These are phyloP conservation scores for Leishmania martiniquensis DNA, from an alignment of 208 protist species.

Conservation along the genomic window DNA sequence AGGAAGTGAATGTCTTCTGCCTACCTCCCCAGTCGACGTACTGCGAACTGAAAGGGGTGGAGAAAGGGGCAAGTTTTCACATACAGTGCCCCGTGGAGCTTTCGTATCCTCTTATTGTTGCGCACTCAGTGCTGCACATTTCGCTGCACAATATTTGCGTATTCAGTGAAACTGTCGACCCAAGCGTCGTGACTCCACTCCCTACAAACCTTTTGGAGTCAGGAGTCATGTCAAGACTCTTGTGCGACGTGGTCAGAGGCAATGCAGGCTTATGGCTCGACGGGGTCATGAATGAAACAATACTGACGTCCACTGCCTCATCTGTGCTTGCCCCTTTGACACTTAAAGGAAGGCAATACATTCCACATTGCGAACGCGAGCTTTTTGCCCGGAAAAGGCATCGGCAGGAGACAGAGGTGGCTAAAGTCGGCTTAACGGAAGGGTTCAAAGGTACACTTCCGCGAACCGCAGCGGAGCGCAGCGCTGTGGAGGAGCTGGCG, in stretches of 20 bases:
- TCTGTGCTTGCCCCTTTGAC: constrained; percentile 54
- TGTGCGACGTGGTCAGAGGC: constrained; percentile 32
- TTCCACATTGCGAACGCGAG: constrained; percentile 56
- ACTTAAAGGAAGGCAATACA: constrained; percentile 41
- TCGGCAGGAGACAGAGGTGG: constrained; percentile 25
- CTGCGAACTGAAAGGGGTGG: constrained; percentile 51
- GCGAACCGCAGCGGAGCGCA: constrained; percentile 52
- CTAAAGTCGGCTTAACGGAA: constrained; percentile 23
- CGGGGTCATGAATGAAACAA: constrained; percentile 49
- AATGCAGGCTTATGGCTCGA: constrained; percentile 78
- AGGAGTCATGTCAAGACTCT: constrained; percentile 52
- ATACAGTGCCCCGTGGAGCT: constrained; percentile 83
- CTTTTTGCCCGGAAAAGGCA: constrained; percentile 46
- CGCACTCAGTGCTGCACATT: constrained; percentile 78
- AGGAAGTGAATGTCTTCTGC: constrained; percentile 58
- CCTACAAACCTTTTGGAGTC: constrained; percentile 61
- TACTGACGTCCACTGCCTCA: constrained; percentile 41
- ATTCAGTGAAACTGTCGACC: constrained; percentile 55
- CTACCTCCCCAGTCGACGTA: constrained; percentile 52
- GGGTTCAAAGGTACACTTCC: constrained; percentile 44
- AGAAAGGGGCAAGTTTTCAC: constrained; percentile 28
- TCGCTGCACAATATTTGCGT: constrained; percentile 77
- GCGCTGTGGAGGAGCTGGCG: constrained; percentile 72
- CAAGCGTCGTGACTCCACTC: constrained; percentile 50
- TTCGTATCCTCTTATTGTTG: constrained; percentile 74